These are phyloP conservation scores for Globisporangium nagaii DNA, from an alignment of 352 stramenopile species.

Conservation along the genomic window DNA sequence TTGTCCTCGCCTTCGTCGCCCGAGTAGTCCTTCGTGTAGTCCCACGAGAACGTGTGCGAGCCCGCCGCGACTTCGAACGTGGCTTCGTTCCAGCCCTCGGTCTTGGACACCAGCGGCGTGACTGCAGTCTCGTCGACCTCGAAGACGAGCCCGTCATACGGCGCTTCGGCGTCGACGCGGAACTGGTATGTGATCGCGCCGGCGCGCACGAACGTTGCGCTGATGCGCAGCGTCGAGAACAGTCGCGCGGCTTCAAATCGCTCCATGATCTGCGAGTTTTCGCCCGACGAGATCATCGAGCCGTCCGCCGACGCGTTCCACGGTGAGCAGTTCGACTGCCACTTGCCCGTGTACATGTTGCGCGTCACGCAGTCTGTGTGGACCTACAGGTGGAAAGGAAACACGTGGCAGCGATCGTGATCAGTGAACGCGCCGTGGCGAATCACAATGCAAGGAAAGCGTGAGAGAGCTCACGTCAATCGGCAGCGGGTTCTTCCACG, in stretches of 20 bases:
- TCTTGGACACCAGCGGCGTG: constrained; percentile 49
- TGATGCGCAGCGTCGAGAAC: constrained; percentile 71
- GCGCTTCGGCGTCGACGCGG: constrained; percentile 60
- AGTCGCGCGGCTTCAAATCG: constrained; percentile 57
- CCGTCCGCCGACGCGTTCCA: constrained; percentile 57
- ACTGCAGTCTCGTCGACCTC: constrained; percentile 59
- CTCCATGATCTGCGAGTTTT: constrained; percentile 66
- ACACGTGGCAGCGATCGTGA: background rate
- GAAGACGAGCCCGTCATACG: constrained; percentile 76
- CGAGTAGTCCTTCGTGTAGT: constrained; percentile 77
- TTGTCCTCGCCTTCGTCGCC: constrained; percentile 66
- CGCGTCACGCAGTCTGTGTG: constrained; percentile 71
- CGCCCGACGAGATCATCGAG: constrained; percentile 55
- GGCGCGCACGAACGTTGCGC: constrained; percentile 67
- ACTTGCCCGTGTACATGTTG: constrained; percentile 72
- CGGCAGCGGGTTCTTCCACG: constrained; percentile 54
- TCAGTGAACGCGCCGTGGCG: no score
- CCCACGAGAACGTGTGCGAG: constrained; percentile 69
- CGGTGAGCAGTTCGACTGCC: constrained; percentile 68
- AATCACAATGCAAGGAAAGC: no score
- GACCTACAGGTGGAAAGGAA: constrained; percentile 16
- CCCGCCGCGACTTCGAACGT: constrained; percentile 47
- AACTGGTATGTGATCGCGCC: constrained; percentile 78
- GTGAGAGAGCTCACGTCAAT: constrained; percentile 29
- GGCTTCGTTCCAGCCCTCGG: constrained; percentile 65